Conservation (phyloP, 1,139 yeast genomes). For the Suhomyces guaymorum region DNA sequence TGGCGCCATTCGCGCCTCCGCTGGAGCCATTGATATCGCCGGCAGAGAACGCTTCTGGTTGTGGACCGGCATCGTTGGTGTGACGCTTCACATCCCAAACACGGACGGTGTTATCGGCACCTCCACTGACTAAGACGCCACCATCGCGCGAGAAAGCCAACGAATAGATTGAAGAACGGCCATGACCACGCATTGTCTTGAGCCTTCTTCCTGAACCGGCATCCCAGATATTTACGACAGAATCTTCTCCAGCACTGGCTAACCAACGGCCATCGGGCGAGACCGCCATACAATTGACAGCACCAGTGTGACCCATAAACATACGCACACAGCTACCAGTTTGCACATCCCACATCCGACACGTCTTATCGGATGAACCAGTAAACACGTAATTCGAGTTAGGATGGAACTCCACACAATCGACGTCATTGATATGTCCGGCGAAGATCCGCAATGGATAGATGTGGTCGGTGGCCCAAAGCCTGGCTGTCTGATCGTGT, state of each 20-base stretch:
- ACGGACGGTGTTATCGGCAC: slow-evolving; percentile 88
- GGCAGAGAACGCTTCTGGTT: slow-evolving; percentile 67
- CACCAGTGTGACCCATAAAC: slow-evolving; percentile 92
- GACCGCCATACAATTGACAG: slow-evolving; percentile 81
- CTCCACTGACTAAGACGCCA: slow-evolving; percentile 84
- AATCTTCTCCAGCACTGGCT: slow-evolving; percentile 95
- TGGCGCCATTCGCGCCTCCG: slow-evolving; percentile 14
- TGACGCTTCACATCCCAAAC: slow-evolving; percentile 95
- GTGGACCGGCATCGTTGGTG: slow-evolving; percentile 77
- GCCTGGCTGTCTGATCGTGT: slow-evolving; percentile 94
- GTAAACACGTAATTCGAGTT: slow-evolving; percentile 92
- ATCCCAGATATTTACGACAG: slow-evolving; percentile 90
- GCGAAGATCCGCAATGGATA: slow-evolving; percentile 95
- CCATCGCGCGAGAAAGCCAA: slow-evolving; percentile 87
- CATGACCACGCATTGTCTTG: slow-evolving; percentile 88
- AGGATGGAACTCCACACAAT: slow-evolving; percentile 93
- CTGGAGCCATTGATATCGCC: slow-evolving; percentile 22
- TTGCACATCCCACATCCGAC: slow-evolving; percentile 97
- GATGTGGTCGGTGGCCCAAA: slow-evolving; percentile 98
- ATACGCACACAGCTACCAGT: slow-evolving; percentile 88
- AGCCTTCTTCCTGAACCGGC: slow-evolving; percentile 86
- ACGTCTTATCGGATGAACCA: slow-evolving; percentile 92
- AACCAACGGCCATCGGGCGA: slow-evolving; percentile 97
- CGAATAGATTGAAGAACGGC: slow-evolving; percentile 82
- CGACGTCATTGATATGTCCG: slow-evolving; percentile 96